Base-by-base conservation (phyloP, 1,284 basidiomycete genomes). In the Phaffia rhodozyma region DNA sequence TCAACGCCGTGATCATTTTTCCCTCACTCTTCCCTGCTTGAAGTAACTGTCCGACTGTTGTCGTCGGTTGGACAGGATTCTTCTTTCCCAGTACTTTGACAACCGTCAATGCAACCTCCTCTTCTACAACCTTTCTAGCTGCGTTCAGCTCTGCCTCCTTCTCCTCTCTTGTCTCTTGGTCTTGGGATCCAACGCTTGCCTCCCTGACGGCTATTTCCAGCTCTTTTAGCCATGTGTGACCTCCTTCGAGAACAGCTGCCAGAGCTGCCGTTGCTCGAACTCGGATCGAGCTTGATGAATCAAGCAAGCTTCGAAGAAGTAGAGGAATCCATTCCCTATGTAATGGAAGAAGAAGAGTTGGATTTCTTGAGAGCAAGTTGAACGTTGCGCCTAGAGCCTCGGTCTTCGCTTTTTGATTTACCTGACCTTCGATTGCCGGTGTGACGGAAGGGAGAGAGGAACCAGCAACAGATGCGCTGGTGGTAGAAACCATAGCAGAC, bases 371-470 rank as follows among this genome's bases (percentile, higher is more conserved):
- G 48, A 75, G 62, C 4, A 76, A 66, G 58, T 75, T 71, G 49
- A 63, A 66, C 43, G 74, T 67, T 0, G 75, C 75, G 23, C 65
- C 56, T 56, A 68, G 73, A 1, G 71, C 71, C 59, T 75, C 75
- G 43, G 67, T 71, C 71, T 66, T 71, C 67, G 59, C 68, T 63
- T 63, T 71, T 66, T 66, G 66, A 66, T 62, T 69, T 13, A 58
- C 61, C 30, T 58, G 34, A n/a, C 34, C 30, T 34, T 54, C 58
- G 29, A 16, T 54, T 34, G 23, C 32, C 32, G 23, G 25, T 23
- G 23, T 27, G 2, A 1, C 3, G n/a, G n/a, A 25, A 27, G 18
- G 51, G n/a, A 21, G 9, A 1, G 7, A 23, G 6, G 50, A 20
- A 29, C 34, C n/a, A 32, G 21, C 21, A 25, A 1, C 21, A 18